phyloP scores from a whole-genome alignment of 768 basidiomycete genomes.

The Auriscalpium orientale region DNA sequence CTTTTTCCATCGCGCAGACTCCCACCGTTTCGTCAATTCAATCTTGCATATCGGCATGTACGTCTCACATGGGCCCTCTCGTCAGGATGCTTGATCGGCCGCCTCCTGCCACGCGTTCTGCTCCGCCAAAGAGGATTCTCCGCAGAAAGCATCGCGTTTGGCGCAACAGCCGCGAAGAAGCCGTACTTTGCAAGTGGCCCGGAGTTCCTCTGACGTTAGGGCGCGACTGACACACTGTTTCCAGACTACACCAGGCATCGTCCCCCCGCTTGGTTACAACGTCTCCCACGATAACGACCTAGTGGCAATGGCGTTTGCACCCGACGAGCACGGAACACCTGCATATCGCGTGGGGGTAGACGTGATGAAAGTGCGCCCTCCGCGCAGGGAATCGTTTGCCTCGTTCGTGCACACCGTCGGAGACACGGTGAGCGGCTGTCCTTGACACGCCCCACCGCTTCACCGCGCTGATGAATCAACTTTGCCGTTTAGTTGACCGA shows the following conservation, averaged over 20 bases:
- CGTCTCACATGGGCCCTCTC: not conserved
- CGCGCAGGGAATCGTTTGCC: conserved; percentile 45
- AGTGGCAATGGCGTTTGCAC: conserved; percentile 55
- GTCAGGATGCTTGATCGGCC: conserved; percentile 69
- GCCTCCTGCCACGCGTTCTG: conserved; percentile 61
- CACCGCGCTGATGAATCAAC: not conserved
- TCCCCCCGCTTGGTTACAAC: conserved; percentile 68
- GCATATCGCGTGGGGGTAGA: conserved; percentile 62
- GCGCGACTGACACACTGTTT: not conserved
- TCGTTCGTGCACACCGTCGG: conserved; percentile 58
- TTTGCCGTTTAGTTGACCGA: conserved; percentile 30
- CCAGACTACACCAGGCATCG: conserved; percentile 37
- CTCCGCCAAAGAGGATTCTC: conserved; percentile 51
- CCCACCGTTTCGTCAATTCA: conserved; percentile 44
- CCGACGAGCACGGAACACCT: conserved; percentile 45
- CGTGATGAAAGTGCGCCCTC: conserved; percentile 70
- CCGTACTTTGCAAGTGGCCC: conserved; percentile 59
- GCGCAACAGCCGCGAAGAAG: conserved; percentile 57
- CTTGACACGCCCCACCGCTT: conserved; percentile 3
- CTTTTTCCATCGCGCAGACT: conserved; percentile 68
- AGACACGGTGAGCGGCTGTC: conserved; percentile 45
- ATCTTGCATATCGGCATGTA: not conserved
- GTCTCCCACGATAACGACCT: conserved; percentile 74
- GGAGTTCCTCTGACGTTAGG: not conserved
- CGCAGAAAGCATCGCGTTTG: conserved; percentile 41